A percentile compares a stretch with the other conserved stretches of the same genome.
Evolutionary conservation across 2,329 filamentous ascomycete species (phyloP).

Genomic region (Fusarium chuoi): DNA sequence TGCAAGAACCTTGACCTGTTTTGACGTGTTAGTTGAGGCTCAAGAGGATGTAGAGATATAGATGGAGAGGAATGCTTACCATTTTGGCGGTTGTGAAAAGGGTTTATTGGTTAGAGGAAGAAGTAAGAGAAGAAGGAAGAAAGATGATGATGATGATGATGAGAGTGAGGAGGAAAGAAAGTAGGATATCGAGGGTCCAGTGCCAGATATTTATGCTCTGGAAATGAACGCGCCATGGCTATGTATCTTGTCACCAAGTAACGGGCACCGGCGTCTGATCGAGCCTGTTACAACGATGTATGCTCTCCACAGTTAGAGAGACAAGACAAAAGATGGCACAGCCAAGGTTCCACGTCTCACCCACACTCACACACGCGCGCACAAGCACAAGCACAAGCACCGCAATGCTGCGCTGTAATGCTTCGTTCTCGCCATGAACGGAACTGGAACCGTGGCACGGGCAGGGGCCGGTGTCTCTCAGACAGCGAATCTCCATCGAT

Average conservation of each 20-base stretch:
- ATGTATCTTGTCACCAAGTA: constrained; percentile 22
- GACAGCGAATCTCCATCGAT: constrained; percentile 43
- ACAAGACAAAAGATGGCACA: constrained; percentile 15
- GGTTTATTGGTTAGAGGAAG: constrained; percentile 23
- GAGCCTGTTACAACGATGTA: constrained; percentile 23
- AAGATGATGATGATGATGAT: constrained; percentile 32
- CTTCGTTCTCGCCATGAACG: constrained; percentile 22
- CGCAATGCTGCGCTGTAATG: constrained; percentile 14
- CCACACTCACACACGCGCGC: neutral
- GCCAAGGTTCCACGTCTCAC: constrained; percentile 39
- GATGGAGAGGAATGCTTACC: constrained; percentile 33
- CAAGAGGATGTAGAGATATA: constrained; percentile 1
- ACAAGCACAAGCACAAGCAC: neutral
- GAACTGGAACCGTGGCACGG: constrained; percentile 32
- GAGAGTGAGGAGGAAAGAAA: constrained; percentile 30
- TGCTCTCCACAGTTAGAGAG: constrained; percentile 1
- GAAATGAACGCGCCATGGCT: constrained; percentile 21
- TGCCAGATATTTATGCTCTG: constrained; percentile 44
- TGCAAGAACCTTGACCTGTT: constrained; percentile 92
- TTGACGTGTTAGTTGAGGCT: constrained; percentile 33
- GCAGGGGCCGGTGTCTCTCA: constrained; percentile 17
- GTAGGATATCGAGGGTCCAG: constrained; percentile 25
- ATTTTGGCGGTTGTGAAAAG: constrained; percentile 42
- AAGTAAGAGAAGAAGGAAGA: constrained; percentile 34
- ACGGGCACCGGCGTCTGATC: constrained; percentile 21